These are phyloP conservation scores for Sclerotinia trifoliorum DNA, from an alignment of 2,329 filamentous ascomycete genomes.

Conservation along the genomic window DNA sequence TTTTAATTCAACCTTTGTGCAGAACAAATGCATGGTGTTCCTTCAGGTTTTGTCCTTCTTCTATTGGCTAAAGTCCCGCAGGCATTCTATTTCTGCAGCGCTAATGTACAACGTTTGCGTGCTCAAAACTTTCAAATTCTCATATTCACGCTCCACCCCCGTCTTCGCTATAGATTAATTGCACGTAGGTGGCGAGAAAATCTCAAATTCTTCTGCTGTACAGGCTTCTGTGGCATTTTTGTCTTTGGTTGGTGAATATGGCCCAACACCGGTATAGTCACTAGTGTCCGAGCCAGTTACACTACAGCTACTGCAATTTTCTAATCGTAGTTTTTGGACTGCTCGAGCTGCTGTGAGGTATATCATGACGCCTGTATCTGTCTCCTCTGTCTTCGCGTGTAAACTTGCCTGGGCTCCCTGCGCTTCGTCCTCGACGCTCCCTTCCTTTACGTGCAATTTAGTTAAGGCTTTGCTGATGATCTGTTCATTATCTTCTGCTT, in stretches of 20 bases:
- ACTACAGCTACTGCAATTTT: background rate
- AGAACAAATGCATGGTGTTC: background rate
- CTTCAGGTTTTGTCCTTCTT: background rate
- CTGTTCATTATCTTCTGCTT: background rate
- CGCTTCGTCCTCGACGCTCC: background rate
- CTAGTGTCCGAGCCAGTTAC: background rate
- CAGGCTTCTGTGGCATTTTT: background rate
- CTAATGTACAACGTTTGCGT: background rate
- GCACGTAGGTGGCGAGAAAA: background rate
- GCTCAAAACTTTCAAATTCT: background rate
- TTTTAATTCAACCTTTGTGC: constrained; percentile 14
- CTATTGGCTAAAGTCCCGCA: constrained; percentile 4
- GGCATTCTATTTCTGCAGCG: background rate
- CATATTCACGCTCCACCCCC: background rate
- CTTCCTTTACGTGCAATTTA: background rate
- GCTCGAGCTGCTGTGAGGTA: background rate
- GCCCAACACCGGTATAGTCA: background rate
- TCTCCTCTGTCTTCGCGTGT: background rate
- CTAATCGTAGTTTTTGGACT: background rate
- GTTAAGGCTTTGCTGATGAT: background rate
- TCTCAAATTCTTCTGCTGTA: background rate
- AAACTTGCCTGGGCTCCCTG: background rate
- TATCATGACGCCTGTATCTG: background rate
- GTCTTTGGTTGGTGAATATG: background rate
- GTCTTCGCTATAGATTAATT: background rate